Percentiles rank a stretch among this genome's conserved stretches.
These are phyloP conservation scores for Tricholoma bakamatsutake DNA, from an alignment of 768 basidiomycete genomes.

Conservation along the genomic window DNA sequence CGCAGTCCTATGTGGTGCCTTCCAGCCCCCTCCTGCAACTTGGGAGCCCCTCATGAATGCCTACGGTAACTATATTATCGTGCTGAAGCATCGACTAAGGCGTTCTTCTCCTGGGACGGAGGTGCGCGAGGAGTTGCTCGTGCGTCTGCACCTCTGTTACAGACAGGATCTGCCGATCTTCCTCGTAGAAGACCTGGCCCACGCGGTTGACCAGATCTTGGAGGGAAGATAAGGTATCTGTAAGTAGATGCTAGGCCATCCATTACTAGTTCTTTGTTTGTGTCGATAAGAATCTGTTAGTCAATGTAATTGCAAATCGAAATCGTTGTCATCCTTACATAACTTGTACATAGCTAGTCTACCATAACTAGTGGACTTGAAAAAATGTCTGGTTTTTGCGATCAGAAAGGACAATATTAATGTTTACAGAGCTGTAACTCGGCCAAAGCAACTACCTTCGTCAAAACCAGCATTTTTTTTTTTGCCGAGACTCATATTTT, in stretches of 20 bases:
- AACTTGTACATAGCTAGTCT: too few relatives aligned
- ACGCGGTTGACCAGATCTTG: background rate
- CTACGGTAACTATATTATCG: conserved; percentile 2
- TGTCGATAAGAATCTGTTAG: too few relatives aligned
- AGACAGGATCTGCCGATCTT: background rate
- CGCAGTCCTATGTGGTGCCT: background rate
- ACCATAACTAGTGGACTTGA: too few relatives aligned
- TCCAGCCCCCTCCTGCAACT: background rate
- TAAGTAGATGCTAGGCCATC: background rate
- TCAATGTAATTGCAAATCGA: too few relatives aligned
- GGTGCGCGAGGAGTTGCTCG: background rate
- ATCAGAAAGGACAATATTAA: too few relatives aligned
- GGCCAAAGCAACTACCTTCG: too few relatives aligned
- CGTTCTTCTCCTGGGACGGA: background rate
- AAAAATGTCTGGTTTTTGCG: too few relatives aligned
- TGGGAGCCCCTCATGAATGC: conserved; percentile 3
- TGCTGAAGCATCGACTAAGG: background rate
- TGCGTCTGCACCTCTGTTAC: background rate
- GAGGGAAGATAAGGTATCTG: background rate
- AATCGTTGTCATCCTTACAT: too few relatives aligned
- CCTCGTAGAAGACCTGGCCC: background rate
- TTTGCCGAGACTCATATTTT: too few relatives aligned
- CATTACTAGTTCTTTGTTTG: background rate
- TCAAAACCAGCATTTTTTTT: too few relatives aligned
- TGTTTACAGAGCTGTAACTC: too few relatives aligned